Percentiles rank a stretch among this genome's conserved stretches.
These are phyloP conservation scores for Rhizophagus sp. DNA, from an alignment of 192 early-diverging fungal genomes.

Conservation along the genomic window DNA sequence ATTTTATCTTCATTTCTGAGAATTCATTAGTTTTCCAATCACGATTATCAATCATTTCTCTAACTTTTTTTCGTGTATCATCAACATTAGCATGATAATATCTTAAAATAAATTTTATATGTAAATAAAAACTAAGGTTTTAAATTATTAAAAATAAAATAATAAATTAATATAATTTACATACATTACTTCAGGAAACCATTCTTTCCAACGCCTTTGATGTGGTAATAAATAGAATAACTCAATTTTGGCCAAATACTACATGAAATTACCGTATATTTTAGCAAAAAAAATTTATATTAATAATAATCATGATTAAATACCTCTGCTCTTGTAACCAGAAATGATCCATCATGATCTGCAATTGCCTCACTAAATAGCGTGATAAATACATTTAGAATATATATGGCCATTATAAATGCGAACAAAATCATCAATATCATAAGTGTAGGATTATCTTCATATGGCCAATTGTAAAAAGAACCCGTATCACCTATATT, in stretches of 20 bases:
- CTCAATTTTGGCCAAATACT: background rate
- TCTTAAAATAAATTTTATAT: too few species aligned
- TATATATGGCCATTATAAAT: background rate
- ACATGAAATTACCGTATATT: background rate
- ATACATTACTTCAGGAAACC: slow-evolving; percentile 2
- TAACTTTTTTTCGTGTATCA: too few species aligned
- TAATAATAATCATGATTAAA: too few species aligned
- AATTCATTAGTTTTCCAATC: too few species aligned
- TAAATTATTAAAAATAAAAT: too few species aligned
- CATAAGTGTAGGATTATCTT: background rate
- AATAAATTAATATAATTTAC: background rate
- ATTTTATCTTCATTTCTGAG: too few species aligned
- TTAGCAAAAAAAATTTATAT: too few species aligned
- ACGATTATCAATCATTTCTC: too few species aligned
- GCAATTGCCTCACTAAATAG: background rate
- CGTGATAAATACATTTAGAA: slow-evolving; percentile 8
- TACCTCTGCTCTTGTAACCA: too few species aligned
- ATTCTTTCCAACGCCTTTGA: background rate
- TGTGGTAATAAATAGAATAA: background rate
- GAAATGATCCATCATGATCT: too few species aligned
- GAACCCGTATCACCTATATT: background rate
- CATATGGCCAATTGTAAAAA: background rate
- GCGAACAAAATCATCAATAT: background rate
- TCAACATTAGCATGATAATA: too few species aligned
- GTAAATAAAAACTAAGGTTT: too few species aligned